Evolutionary conservation across 164 flowering plant genomes (phyloP), one percentile per base, ranked within the genome.

Genomic region (Cinnamomum chago): DNA sequence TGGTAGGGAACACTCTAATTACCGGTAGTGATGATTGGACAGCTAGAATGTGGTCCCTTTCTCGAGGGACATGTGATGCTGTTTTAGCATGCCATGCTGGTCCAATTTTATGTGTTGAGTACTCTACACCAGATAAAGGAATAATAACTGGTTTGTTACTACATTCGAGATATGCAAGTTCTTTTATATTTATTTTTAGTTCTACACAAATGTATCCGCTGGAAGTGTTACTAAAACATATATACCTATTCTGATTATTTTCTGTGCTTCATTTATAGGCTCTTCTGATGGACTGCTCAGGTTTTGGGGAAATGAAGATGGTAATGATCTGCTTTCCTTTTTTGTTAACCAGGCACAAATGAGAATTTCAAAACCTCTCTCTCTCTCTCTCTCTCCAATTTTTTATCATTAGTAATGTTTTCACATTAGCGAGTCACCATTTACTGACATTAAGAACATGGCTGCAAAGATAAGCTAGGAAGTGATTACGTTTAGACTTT

Each of bases 11-110:
- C 78, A 91, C 93, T 65, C 67, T 96, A 65, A 72, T 96, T 67
- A 91, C 98, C 73, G 99, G 99, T 71, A 92, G 98, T 84, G 99
- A 96, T 85, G 99, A 96, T 80, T 96, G 98, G 99, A 96, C 97
- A 7, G 98, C 99, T 58, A 89, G 99, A 79, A 73, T 91, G 70
- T 96, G 99, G 98, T 96, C 99, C 72, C 85, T 91, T 76, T 90
- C 98, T 75, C 90, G 93, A 72, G 99, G 99, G 71, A 82, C 91
- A 50, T 94, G 97, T 85, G 99, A 96, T 80, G 97, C 95, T 76
- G 97, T 96, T 80, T 82, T 96, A 62, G 91, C 99, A 66, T 94
- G 97, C 81, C 99, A 96, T 88, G 98, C 88, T 71, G 99, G 98
- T 62, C 98, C 99, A 65, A 81, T 96, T 82, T 76, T 84, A 6